Evolutionary conservation across 306 rosid species (phyloP).

Genomic region (Rubus parviflorus): DNA sequence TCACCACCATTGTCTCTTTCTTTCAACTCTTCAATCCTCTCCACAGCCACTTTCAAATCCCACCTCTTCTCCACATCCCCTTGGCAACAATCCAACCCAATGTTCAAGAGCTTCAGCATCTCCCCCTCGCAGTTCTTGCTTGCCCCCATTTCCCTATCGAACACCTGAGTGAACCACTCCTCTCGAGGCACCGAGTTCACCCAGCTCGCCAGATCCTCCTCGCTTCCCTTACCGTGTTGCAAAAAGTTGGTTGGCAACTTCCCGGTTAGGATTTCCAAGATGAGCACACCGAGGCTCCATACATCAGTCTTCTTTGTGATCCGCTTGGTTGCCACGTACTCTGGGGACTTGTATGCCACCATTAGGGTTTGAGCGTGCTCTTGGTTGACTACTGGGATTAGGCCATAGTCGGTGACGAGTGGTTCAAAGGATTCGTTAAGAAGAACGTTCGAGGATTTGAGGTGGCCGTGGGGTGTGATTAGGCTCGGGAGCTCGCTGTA

Average conservation of each 20-base stretch:
- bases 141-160: conserved; percentile 58
- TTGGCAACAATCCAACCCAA: conserved; percentile 65
- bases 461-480: conserved; percentile 79
- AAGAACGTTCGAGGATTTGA: conserved; percentile 84
- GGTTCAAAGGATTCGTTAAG: conserved; percentile 60
- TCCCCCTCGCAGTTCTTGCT: conserved; percentile 42
- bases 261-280: conserved; percentile 70
- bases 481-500: conserved; percentile 70
- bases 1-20: conserved; percentile 35
- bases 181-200: conserved; percentile 48
- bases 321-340: conserved; percentile 57
- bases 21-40: conserved; percentile 60
- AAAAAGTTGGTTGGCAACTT: conserved; percentile 51
- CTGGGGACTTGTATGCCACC: conserved; percentile 81
- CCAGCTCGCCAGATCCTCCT: conserved; percentile 63
- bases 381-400: conserved; percentile 74
- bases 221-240: conserved; percentile 57
- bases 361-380: conserved; percentile 66
- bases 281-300: conserved; percentile 79
- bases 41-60: conserved; percentile 65
- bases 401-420: conserved; percentile 69
- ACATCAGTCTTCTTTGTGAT: conserved; percentile 84
- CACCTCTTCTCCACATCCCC: conserved; percentile 65
- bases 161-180: conserved; percentile 54
- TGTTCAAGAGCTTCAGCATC: conserved; percentile 63